Evolutionary conservation across 2,329 filamentous ascomycete species (phyloP).

Genomic region (Penicillium paneum): DNA sequence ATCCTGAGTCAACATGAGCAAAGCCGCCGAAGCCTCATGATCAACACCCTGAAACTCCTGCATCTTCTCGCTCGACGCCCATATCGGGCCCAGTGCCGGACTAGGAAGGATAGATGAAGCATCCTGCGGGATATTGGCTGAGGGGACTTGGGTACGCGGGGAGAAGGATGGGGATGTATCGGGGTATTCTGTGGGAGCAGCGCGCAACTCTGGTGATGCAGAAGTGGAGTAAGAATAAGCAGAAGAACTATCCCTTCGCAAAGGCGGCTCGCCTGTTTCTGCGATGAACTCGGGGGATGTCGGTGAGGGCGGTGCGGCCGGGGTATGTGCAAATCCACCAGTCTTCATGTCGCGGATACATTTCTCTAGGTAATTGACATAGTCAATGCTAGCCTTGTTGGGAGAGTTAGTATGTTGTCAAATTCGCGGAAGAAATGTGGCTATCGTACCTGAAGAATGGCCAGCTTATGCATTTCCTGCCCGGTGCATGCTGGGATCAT

Average conservation of each 20-base stretch:
- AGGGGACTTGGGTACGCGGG: conserved; percentile 28
- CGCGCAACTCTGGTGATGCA: conserved; percentile 36
- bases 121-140: conserved; percentile 20
- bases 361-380: conserved; percentile 88
- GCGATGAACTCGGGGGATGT: conserved; percentile 35
- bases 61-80: conserved; percentile 20
- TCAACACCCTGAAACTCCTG: conserved; percentile 48
- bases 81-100: conserved; percentile 34
- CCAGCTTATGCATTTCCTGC: conserved; percentile 94
- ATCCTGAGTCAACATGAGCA: conserved; percentile 84
- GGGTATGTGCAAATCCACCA: conserved; percentile 27
- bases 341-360: conserved; percentile 78
- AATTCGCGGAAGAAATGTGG: conserved; percentile 4
- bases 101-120: conserved; percentile 36
- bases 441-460: conserved; percentile 76
- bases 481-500: conserved; percentile 96
- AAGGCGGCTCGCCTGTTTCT: conserved; percentile 15
- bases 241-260: conserved; percentile 17
- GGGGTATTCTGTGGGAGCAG: conserved; percentile 19
- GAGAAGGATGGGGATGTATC: conserved; percentile 36
- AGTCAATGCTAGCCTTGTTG: conserved; percentile 89
- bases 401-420: conserved; percentile 3
- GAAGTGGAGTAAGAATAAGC: conserved; percentile 33
- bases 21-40: conserved; percentile 78
- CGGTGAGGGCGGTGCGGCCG: conserved; percentile 32